Percentiles rank a stretch among this genome's conserved stretches.
phyloP scores from a whole-genome alignment of 371 early-diverging fungal genomes.

The Saksenaea vasiformis region DNA sequence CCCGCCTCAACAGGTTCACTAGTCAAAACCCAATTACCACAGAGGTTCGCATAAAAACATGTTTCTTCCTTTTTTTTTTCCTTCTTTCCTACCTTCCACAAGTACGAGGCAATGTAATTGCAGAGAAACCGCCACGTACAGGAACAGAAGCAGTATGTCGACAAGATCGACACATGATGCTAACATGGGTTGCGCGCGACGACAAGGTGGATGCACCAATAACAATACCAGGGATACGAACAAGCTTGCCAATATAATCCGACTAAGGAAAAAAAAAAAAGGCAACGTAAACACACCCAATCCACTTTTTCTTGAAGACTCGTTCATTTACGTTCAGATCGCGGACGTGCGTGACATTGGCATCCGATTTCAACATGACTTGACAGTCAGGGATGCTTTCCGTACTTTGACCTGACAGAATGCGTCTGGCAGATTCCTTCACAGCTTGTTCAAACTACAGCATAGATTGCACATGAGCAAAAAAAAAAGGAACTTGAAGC shows the following conservation, averaged over 20 bases:
- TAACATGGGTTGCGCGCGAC: conserved; percentile 87
- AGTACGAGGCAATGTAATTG: conserved; percentile 80
- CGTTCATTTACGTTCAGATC: conserved; percentile 70
- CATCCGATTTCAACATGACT: conserved; percentile 82
- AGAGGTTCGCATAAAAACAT: not conserved
- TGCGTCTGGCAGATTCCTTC: conserved; percentile 67
- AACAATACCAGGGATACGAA: conserved; percentile 96
- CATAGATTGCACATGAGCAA: not conserved
- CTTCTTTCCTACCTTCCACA: conserved; percentile 72
- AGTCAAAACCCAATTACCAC: not conserved
- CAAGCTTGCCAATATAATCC: conserved; percentile 89
- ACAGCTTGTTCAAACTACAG: conserved; percentile 88
- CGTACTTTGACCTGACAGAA: conserved; percentile 44
- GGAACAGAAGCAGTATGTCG: conserved; percentile 76
- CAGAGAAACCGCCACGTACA: conserved; percentile 87
- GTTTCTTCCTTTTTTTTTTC: not conserved
- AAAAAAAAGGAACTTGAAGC: too few species aligned
- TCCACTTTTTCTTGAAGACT: not conserved
- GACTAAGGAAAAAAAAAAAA: conserved; percentile 55
- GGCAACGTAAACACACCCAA: not conserved
- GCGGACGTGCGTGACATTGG: conserved; percentile 83
- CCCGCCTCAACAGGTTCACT: conserved; percentile 19
- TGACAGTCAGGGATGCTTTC: conserved; percentile 80
- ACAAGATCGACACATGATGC: conserved; percentile 88
- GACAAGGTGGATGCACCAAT: conserved; percentile 93